Conservation (phyloP, 2,329 filamentous ascomycete species). For the Neofusicoccum parvum region DNA sequence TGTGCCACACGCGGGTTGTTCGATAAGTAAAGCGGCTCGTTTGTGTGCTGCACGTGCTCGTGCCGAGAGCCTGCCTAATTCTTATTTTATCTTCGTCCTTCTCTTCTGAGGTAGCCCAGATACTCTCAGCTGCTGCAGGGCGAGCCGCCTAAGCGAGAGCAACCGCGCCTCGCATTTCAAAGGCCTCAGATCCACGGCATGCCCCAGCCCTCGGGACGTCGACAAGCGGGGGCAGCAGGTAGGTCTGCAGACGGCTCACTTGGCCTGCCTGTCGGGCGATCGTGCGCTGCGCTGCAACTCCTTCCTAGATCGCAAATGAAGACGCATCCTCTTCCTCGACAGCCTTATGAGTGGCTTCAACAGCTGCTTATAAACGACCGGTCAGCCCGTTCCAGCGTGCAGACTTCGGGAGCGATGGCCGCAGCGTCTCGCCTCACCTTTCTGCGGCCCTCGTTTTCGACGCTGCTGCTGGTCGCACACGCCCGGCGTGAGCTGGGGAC, state of each 20-base stretch:
- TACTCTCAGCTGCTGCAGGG: not conserved
- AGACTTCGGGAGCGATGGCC: not conserved
- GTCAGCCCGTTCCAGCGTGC: not conserved
- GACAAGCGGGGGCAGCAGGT: too few species aligned
- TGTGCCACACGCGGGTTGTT: not conserved
- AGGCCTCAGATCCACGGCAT: too few species aligned
- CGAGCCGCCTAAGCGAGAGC: not conserved
- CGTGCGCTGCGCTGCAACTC: too few species aligned
- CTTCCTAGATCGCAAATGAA: not conserved
- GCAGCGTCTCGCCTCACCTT: too few species aligned
- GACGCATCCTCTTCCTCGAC: not conserved
- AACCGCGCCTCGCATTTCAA: too few species aligned
- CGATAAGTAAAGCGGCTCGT: not conserved
- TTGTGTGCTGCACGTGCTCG: not conserved
- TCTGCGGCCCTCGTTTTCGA: too few species aligned
- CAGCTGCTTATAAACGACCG: not conserved
- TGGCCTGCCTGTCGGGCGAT: too few species aligned
- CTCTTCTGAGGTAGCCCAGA: not conserved
- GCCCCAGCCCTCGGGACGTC: too few species aligned
- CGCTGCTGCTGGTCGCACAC: too few species aligned
- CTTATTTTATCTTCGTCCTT: not conserved
- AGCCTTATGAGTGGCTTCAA: not conserved
- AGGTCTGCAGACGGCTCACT: not conserved
- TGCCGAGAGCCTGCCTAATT: not conserved
- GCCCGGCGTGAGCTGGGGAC: too few species aligned